Base-by-base conservation (phyloP, 768 basidiomycete genomes). In the Tulasnella sp. region DNA sequence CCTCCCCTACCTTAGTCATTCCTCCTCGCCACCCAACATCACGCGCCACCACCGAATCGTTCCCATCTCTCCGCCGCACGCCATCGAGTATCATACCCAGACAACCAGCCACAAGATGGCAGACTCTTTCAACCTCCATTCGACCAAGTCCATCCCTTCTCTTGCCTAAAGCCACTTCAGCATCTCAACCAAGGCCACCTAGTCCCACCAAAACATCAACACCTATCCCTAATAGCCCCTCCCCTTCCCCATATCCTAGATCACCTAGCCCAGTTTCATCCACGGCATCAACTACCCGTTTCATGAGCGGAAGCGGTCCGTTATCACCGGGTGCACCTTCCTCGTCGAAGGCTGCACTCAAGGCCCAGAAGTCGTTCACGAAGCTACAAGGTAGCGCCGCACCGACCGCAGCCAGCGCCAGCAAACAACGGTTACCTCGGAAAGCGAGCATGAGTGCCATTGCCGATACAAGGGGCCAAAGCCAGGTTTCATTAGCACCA, bases 351-450 rank as follows among this genome's bases (percentile, higher is more conserved):
- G 29, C 73, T 17, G 45, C 54, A 7, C 54, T 70, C 14, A 78
- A 78, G 64, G 78, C 72, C 36, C 77, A 78, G 42, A 78, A 78
- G 36, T 78, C 77, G 34, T 37, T 42, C 45, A 78, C 68, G 14
- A 72, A 49, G 29, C 38, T 52, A 38, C 72, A 77, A 31, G 25
- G 77, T 15, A n/a, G 29, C 37, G 19, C 42, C 12, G 54, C 25
- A 38, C 67, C 77, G 4, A 39, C 58, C 54, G 69, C 39, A 7
- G 25, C 36, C 6, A 78, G 67, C 22, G 54, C 54, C 54, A 58
- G 25, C 54, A 58, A 58, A 29, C 54, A 58, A 31, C 58, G 64
- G 75, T 58, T 78, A 17, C 17, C 36, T 12, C 37, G 77, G 52
- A 78, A 77, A 69, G 77, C 77, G 17, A 78, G 77, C 49, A 45